Base-by-base conservation (phyloP, 2,329 filamentous ascomycete genomes). In the Dactylonectria macrodidyma region DNA sequence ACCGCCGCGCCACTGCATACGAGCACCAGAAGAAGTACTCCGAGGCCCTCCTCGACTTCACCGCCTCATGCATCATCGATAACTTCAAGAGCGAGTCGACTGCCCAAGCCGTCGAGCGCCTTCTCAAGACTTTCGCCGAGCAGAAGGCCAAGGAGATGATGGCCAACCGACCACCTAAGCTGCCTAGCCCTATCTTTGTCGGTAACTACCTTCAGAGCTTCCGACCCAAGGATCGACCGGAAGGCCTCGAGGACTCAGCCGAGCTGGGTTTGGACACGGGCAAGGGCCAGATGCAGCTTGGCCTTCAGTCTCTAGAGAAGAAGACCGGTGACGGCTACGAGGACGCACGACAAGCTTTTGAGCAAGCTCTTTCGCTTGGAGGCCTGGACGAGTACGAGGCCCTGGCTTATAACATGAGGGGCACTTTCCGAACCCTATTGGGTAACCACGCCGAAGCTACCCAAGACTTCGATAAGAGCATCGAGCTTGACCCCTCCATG, bases 181-280 rank as follows among this genome's bases (percentile, higher is more conserved):
- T 99, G 58, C 96, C 96, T 22, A 98, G 95, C 82, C 93, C 96
- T 34, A 98, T 95, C 12, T 99, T 98, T 76, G 95, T 99, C 73
- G 94, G 95, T 79, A 99, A 99, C 87, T 99, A 99, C 83, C 92
- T 99, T 36, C 95, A 98, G 85, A 98, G 95, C 85, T 99, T 99
- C 92, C 93, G 96, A 68, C 87, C 91, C 66, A 93, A 93, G 84
- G 87, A 90, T 55, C 89, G 94, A 2, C 95, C 96, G 4, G 90
- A 87, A 69, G 95, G 94, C 12, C 86, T 99, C 59, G 95, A 95
- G 67, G 94, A 97, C 74, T 88, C 90, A 8, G 90, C 87, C n/a
- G 94, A 97, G 73, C 82, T 98, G 56, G 83, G 90, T 48, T 90
- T 95, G 75, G 90, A 92, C 52, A 93, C 91, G 52, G 95, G 95